A percentile compares a stretch with the other conserved stretches of the same genome.
phyloP scores from a whole-genome alignment of 768 basidiomycete species.

The Tulasnella sp. region DNA sequence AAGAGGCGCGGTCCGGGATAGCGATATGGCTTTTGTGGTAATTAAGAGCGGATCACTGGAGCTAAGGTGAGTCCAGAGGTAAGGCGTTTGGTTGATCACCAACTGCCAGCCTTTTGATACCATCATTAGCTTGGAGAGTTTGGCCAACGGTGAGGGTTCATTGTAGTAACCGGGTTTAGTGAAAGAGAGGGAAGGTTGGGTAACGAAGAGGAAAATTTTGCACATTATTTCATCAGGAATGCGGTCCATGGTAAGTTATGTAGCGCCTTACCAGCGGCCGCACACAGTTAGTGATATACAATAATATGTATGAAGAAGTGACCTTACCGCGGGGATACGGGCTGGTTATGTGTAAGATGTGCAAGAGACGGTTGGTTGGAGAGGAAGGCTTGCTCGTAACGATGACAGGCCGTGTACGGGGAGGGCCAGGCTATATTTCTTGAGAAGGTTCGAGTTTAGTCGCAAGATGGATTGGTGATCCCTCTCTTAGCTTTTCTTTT shows the following conservation, averaged over 20 bases:
- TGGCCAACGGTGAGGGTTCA: neutral
- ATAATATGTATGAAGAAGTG: no score
- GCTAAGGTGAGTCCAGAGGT: neutral
- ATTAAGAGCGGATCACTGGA: neutral
- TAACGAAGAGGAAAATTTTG: neutral
- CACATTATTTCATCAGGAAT: neutral
- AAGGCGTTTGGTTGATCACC: neutral
- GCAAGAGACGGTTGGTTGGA: neutral
- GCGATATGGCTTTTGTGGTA: neutral
- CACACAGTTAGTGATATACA: no score
- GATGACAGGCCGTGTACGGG: no score
- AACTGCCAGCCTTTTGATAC: neutral
- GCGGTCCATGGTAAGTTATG: neutral
- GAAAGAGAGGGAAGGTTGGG: neutral
- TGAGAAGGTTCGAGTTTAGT: neutral
- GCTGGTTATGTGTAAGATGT: neutral
- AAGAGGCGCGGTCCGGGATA: neutral
- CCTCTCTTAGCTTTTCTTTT: neutral
- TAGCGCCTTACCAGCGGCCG: no score
- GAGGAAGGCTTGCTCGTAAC: no score
- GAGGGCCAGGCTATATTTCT: no score
- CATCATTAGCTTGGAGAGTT: neutral
- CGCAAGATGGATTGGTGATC: neutral
- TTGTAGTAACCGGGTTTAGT: neutral
- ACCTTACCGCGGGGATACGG: no score